These are phyloP conservation scores for Multifurca ochricompacta DNA, from an alignment of 768 basidiomycete species.

Conservation along the genomic window DNA sequence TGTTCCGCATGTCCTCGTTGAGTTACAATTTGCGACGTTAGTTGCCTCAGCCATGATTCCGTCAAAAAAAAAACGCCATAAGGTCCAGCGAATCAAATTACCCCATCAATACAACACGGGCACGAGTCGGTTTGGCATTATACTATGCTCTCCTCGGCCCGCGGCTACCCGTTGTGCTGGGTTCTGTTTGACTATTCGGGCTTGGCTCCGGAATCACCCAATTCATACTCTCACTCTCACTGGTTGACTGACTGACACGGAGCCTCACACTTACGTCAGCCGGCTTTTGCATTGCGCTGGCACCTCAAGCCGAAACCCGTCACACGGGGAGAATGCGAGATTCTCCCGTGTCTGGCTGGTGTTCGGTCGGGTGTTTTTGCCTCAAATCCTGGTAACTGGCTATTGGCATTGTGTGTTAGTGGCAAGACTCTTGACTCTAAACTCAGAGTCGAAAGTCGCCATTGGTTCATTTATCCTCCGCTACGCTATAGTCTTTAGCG, in stretches of 20 bases:
- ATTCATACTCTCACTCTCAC: background rate
- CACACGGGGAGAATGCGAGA: no score
- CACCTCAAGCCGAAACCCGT: no score
- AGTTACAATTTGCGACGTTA: background rate
- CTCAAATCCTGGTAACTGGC: no score
- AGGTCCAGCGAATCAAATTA: background rate
- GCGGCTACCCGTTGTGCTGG: slow-evolving; percentile 2
- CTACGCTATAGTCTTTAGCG: slow-evolving; percentile 2
- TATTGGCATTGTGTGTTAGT: background rate
- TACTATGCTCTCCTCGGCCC: slow-evolving; percentile 2
- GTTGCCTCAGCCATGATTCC: background rate
- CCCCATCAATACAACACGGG: background rate
- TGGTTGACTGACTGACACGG: no score
- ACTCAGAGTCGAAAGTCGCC: no score
- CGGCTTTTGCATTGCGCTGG: background rate
- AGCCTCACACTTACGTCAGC: slow-evolving; percentile 10
- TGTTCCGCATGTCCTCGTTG: background rate
- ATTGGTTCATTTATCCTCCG: no score
- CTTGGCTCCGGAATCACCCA: slow-evolving; percentile 2
- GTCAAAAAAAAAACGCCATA: slow-evolving; percentile 1
- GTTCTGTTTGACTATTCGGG: slow-evolving; percentile 4
- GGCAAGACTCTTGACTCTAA: no score
- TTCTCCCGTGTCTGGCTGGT: no score
- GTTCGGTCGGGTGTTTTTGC: background rate
- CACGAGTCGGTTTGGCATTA: background rate